Evolutionary conservation across 192 early-diverging fungal species (phyloP), one percentile per base, ranked within the genome.

Genomic region (Coemansia sp.): DNA sequence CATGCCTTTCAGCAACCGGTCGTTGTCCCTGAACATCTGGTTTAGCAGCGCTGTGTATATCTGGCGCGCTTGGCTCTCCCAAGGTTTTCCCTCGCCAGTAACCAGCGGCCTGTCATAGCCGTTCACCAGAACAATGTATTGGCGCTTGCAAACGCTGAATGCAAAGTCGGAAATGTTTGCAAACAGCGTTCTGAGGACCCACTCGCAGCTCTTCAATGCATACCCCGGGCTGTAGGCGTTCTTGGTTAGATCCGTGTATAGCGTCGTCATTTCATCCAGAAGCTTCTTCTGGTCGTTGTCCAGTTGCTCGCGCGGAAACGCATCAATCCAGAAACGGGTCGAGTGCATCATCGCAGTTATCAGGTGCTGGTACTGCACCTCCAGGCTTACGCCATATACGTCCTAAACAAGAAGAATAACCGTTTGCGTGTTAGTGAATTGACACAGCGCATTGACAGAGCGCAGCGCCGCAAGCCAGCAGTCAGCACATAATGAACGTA

Each of bases 81-180:
- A 57, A 11, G 56, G 27, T 8, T 45, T 57, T 11, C 12, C 18
- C 5, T 57, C 25, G 1, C 10, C 2, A 25, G 11, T 14, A 6
- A 9, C 19, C 3, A 57, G 29, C 27, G 30, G 21, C 1, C 4
- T 1, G 19, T 57, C 56, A n/a, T 45, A 57, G 7, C 21, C 18
- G 24, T 57, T 42, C 6, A 14, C 25, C 21, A 57, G 24, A 10
- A 57, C 8, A 21, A 57, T 57, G 30, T 44, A 57, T 40, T 42
- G 56, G 16, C n/a, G 16, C 0, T 21, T 22, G 16, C 19, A 27
- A 27, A 31, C n/a, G 21, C 32, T 45, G 43, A 42, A 2, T n/a
- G 45, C 10, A 28, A 43, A 45, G 8, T 45, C 44, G 6, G 27
- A 45, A 24, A 45, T 2, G 44, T 14, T 14, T 9, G 42, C 42